Base-by-base conservation (phyloP, 192 early-diverging fungal genomes). In the Lunasporangiospora selenospora region DNA sequence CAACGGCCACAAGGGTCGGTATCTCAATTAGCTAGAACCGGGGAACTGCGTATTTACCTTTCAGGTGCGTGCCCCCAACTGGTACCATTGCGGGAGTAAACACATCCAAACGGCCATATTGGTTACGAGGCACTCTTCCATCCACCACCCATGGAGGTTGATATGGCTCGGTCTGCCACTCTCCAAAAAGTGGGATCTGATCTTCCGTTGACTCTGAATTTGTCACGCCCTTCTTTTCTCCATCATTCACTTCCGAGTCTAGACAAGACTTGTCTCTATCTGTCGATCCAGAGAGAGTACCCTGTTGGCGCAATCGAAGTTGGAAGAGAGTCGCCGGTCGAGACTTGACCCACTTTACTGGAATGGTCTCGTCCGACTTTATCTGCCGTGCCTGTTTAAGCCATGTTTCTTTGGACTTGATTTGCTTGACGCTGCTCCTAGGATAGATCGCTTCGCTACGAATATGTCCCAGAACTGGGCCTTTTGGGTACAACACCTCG, bases 81-180 rank as follows among this genome's bases (percentile, higher is more conserved):
- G 96, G 96, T 44, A 95, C 78, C 96, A 98, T 98, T 9, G 75
- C 77, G 4, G 83, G 67, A 10, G 88, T 87, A 71, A 95, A 94
- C 31, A 98, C 55, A 64, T 98, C 93, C 34, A 97, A 76, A 61
- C 90, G 85, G 8, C 95, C 95, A 76, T 87, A 97, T 9, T 67
- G 51, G 73, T 95, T 95, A 43, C 87, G 81, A 8, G 95, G 92
- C 15, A 98, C 88, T 26, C 67, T 83, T 9, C 95, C 95, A 85
- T 92, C 65, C 23, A 75, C 39, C 0, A 58, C 45, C 33, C 57
- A 69, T 60, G 56, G 69, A n/a, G 93, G 77, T 23, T 70, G 48
- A 67, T 89, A 90, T 15, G 65, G 56, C 33, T 84, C 81, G 10
- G 95, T 97, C 76, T 98, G 95, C 95, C 94, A 97, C 52, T 89